A percentile compares a stretch with the other conserved stretches of the same genome.
These are phyloP conservation scores for Termitomyces sp. DNA, from an alignment of 768 basidiomycete genomes.

Conservation along the genomic window DNA sequence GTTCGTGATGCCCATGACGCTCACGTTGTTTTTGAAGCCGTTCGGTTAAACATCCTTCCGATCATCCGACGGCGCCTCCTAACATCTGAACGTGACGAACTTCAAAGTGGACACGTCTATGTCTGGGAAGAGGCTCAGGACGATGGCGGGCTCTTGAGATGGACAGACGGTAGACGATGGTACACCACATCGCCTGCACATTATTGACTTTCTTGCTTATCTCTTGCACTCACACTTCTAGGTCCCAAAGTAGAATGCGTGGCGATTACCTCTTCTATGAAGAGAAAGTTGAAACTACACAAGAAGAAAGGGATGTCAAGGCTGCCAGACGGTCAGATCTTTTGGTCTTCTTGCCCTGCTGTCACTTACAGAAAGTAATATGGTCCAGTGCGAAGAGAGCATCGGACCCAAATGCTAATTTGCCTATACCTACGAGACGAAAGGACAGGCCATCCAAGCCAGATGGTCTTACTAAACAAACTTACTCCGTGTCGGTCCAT, in stretches of 20 bases:
- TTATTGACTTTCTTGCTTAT: neutral
- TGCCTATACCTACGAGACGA: slow-evolving; percentile 57
- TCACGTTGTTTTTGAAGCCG: slow-evolving; percentile 71
- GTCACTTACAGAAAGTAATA: slow-evolving; percentile 2
- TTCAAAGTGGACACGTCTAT: slow-evolving; percentile 70
- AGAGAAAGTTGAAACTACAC: slow-evolving; percentile 75
- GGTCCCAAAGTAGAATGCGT: slow-evolving; percentile 84
- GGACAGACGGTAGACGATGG: slow-evolving; percentile 84
- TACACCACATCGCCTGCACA: slow-evolving; percentile 18
- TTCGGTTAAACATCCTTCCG: slow-evolving; percentile 62
- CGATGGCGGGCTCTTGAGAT: slow-evolving; percentile 60
- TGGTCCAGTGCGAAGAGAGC: slow-evolving; percentile 46
- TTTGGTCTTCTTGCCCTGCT: neutral
- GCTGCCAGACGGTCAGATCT: slow-evolving; percentile 62
- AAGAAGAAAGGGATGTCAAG: slow-evolving; percentile 74
- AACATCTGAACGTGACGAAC: slow-evolving; percentile 60
- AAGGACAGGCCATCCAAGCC: slow-evolving; percentile 76
- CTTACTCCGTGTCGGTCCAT: slow-evolving; percentile 72
- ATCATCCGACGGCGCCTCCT: slow-evolving; percentile 68
- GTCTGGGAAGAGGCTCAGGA: slow-evolving; percentile 87
- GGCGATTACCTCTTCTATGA: slow-evolving; percentile 82
- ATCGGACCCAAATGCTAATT: slow-evolving; percentile 51
- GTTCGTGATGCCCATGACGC: slow-evolving; percentile 78
- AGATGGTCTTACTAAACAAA: slow-evolving; percentile 82
- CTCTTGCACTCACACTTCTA: slow-evolving; percentile 17